Percentiles rank a stretch among this genome's conserved stretches.
Conservation (phyloP, 371 early-diverging fungal genomes). For the Dentiscutata heterogama region DNA sequence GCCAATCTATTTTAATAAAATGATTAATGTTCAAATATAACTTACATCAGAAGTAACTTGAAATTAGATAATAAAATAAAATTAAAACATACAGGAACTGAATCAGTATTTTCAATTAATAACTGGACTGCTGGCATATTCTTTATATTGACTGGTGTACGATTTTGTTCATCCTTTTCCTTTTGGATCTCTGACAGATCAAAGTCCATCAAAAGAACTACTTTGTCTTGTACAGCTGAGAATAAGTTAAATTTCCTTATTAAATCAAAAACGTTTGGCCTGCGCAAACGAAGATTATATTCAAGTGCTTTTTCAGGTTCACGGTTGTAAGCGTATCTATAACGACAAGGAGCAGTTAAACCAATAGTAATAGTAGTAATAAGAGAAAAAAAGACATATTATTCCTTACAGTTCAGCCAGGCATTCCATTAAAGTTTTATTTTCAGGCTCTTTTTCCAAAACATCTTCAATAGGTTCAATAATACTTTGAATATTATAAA, state of each 20-base stretch:
- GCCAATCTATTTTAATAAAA: constrained; percentile 56
- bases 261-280: constrained; percentile 78
- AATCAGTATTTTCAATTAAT: constrained; percentile 85
- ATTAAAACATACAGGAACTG: constrained; percentile 73
- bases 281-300: constrained; percentile 78
- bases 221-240: constrained; percentile 79
- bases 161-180: constrained; percentile 5
- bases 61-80: neutral
- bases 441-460: constrained; percentile 63
- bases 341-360: neutral
- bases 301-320: constrained; percentile 85
- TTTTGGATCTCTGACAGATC: constrained; percentile 64
- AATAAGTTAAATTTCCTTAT: constrained; percentile 85
- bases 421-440: constrained; percentile 71
- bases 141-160: constrained; percentile 32
- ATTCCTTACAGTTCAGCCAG: constrained; percentile 80
- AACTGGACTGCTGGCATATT: constrained; percentile 75
- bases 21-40: neutral
- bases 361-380: neutral
- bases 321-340: constrained; percentile 72
- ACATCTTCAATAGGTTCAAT: constrained; percentile 81
- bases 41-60: neutral
- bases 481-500: constrained; percentile 80
- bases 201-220: constrained; percentile 83
- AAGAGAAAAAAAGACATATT: too few relatives aligned